Evolutionary conservation across 2,329 filamentous ascomycete genomes (phyloP).

Genomic region (Fusarium nygamai): DNA sequence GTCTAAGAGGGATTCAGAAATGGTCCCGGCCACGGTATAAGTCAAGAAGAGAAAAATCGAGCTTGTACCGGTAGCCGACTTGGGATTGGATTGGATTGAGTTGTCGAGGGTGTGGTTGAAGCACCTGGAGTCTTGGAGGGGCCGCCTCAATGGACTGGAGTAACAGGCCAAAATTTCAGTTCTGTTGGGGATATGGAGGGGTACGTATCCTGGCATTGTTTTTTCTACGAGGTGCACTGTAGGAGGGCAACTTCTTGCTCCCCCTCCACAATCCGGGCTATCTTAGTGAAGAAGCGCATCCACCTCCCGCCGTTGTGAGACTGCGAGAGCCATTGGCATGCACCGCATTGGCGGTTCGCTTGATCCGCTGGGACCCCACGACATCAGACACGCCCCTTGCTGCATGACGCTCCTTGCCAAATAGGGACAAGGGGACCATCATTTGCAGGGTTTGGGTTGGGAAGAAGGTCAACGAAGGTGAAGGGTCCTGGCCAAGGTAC

Average conservation of each 20-base stretch:
- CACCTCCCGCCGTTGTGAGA: constrained; percentile 39
- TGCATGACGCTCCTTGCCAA: constrained; percentile 33
- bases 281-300: constrained; percentile 36
- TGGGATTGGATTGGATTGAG: constrained; percentile 21
- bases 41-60: constrained; percentile 43
- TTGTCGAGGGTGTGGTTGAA: constrained; percentile 39
- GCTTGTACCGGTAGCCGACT: constrained; percentile 35
- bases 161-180: constrained; percentile 50
- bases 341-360: constrained; percentile 43
- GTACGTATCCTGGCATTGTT: constrained; percentile 43
- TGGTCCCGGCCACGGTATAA: constrained; percentile 44
- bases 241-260: constrained; percentile 26
- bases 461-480: constrained; percentile 33
- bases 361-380: constrained; percentile 44
- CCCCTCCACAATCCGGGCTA: constrained; percentile 40
- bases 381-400: constrained; percentile 36
- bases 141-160: constrained; percentile 42
- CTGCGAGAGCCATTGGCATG: constrained; percentile 41
- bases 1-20: constrained; percentile 39
- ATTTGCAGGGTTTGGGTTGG: constrained; percentile 34
- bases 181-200: constrained; percentile 55
- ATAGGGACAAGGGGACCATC: constrained; percentile 31
- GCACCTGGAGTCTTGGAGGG: constrained; percentile 40
- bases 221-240: constrained; percentile 5
- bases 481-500: constrained; percentile 37